Evolutionary conservation across 192 early-diverging fungal genomes (phyloP), one percentile per base, ranked within the genome.

Genomic region (Lobosporangium transversale): DNA sequence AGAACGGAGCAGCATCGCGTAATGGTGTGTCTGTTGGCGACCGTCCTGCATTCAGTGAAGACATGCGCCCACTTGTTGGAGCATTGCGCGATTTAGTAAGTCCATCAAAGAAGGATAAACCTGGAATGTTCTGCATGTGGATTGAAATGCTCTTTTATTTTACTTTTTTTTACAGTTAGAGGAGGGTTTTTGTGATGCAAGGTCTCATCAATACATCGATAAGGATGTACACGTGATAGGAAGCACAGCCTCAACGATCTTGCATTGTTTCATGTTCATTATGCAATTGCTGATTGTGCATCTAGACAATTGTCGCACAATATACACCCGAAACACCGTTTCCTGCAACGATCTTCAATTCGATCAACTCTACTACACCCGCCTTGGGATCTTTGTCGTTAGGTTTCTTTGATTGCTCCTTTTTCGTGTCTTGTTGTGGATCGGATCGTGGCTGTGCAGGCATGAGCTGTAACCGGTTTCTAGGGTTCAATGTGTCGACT

Each of bases 261-360:
- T 42, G 40, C 9, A 17, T 42, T 12, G 40, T 17, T 9, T 9
- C 17, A 9, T 42, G 40, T 17, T 42, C 40, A 42, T 42, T 42
- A n/a, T n/a, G n/a, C n/a, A n/a, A n/a, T n/a, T n/a, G n/a, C n/a
- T n/a, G n/a, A n/a, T n/a, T n/a, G n/a, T n/a, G n/a, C n/a, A n/a
- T n/a, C n/a, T n/a, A n/a, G n/a, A 12, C 9, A 42, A 47, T 17
- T 47, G 45, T 20, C 27, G 23, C 27, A 26, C 63, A 53, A 33
- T 70, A 82, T 9, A 74, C 76, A 1, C 53, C 76, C 15, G 81
- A 79, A 10, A 82, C 55, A 0, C 81, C 81, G 20, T 65, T 55
- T 24, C 81, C 81, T 18, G 81, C 81, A 24, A 60, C 62, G 23
- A 82, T 66, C 62, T 62, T 82, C 18, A 74, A 40, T 18, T 79